Conservation (phyloP, 805 yeast species). For the Kluyveromyces nonfermentans region DNA sequence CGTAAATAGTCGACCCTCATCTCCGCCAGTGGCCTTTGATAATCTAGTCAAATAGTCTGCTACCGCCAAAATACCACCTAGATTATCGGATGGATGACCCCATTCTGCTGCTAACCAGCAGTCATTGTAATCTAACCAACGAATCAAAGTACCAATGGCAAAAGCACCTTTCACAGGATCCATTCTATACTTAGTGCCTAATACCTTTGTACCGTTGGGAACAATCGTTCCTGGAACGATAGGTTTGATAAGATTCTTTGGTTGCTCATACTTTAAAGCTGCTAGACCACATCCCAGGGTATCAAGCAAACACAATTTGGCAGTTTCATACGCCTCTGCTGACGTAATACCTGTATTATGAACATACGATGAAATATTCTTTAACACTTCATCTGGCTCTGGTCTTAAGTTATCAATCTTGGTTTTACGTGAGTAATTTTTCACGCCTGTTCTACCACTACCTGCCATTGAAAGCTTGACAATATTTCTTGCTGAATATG, state of each 20-base stretch:
- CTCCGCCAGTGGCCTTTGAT: slow-evolving; percentile 32
- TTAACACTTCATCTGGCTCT: slow-evolving; percentile 38
- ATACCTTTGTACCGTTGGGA: slow-evolving; percentile 46
- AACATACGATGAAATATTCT: slow-evolving; percentile 42
- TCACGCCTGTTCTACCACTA: neutral
- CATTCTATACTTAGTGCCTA: slow-evolving; percentile 41
- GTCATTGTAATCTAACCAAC: slow-evolving; percentile 56
- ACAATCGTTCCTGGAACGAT: slow-evolving; percentile 48
- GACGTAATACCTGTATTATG: slow-evolving; percentile 39
- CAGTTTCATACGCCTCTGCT: slow-evolving; percentile 42
- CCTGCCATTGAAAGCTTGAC: neutral
- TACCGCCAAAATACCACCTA: slow-evolving; percentile 51
- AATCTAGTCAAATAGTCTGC: slow-evolving; percentile 46
- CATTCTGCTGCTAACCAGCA: slow-evolving; percentile 65
- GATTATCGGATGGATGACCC: slow-evolving; percentile 58
- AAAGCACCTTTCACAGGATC: slow-evolving; percentile 55
- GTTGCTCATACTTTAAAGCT: slow-evolving; percentile 44
- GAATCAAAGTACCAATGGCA: slow-evolving; percentile 44
- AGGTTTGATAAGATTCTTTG: slow-evolving; percentile 41
- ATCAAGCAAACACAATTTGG: slow-evolving; percentile 45
- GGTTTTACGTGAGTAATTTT: neutral
- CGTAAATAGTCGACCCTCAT: slow-evolving; percentile 35
- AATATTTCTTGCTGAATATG: neutral
- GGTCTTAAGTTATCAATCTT: slow-evolving; percentile 40
- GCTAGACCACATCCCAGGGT: slow-evolving; percentile 54